Conservation (phyloP, 2,329 filamentous ascomycete species). For the Bipolaris victoriae region DNA sequence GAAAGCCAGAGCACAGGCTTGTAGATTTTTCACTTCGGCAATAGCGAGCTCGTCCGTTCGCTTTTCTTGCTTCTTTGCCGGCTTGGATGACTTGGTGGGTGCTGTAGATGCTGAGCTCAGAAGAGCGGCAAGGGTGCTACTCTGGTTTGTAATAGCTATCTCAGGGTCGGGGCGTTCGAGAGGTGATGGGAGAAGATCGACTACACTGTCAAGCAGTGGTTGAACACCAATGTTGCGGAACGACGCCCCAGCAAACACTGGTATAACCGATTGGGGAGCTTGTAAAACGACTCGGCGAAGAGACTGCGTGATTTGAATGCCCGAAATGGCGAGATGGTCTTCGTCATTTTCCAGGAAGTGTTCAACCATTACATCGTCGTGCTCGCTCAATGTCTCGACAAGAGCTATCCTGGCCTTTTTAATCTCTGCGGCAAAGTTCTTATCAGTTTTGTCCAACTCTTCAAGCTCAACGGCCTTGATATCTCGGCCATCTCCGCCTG, state of each 20-base stretch:
- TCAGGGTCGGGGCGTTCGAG: constrained; percentile 79
- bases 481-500: constrained; percentile 68
- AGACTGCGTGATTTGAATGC: constrained; percentile 71
- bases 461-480: constrained; percentile 63
- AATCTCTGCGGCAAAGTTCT: constrained; percentile 67
- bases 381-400: constrained; percentile 83
- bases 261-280: constrained; percentile 75
- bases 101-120: constrained; percentile 47
- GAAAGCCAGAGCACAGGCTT: constrained; percentile 76
- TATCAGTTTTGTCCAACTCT: constrained; percentile 59
- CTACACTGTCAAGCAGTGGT: constrained; percentile 84
- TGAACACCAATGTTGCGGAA: constrained; percentile 95
- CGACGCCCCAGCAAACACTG: constrained; percentile 89
- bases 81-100: constrained; percentile 13
- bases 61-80: constrained; percentile 22
- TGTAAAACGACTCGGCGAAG: constrained; percentile 74
- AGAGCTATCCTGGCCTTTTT: constrained; percentile 76
- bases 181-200: constrained; percentile 85
- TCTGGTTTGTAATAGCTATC: constrained; percentile 68
- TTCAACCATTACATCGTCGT: constrained; percentile 86
- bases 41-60: constrained; percentile 19
- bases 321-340: constrained; percentile 71
- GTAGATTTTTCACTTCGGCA: constrained; percentile 64
- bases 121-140: constrained; percentile 60
- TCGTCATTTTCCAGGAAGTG: constrained; percentile 79